Conservation (phyloP, 148 eudicot genomes). For the Amaranthus palmeri region DNA sequence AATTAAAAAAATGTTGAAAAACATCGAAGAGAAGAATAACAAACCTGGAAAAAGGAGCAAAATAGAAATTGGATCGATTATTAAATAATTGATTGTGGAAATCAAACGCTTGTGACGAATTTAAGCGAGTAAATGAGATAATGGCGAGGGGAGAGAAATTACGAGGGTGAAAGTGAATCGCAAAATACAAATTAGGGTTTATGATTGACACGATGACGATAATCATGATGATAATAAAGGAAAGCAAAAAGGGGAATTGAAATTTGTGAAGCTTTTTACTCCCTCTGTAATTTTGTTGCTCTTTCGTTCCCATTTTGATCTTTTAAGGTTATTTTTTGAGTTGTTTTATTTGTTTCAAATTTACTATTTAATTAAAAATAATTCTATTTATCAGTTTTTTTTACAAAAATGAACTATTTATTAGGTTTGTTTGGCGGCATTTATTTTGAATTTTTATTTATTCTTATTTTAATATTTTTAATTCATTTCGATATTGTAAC, state of each 20-base stretch:
- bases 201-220: slow-evolving; percentile 27
- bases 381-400: too few relatives aligned
- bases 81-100: slow-evolving; percentile 11
- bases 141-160: slow-evolving; percentile 23
- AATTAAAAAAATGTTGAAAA: neutral
- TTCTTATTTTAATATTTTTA: too few relatives aligned
- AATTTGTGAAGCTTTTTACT: neutral
- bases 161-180: slow-evolving; percentile 52
- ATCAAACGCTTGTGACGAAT: slow-evolving; percentile 16
- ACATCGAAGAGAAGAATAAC: slow-evolving; percentile 9
- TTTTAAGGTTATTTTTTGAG: too few relatives aligned
- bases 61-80: slow-evolving; percentile 10
- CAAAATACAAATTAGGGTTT: slow-evolving; percentile 43
- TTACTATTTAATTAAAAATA: too few relatives aligned
- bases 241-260: neutral
- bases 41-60: slow-evolving; percentile 23
- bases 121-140: neutral
- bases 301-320: too few relatives aligned
- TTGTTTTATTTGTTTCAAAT: too few relatives aligned
- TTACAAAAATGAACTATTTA: too few relatives aligned
- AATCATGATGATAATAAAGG: slow-evolving; percentile 16
- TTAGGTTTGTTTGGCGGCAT: too few relatives aligned
- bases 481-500: too few relatives aligned
- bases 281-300: too few relatives aligned
- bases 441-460: too few relatives aligned